These are phyloP conservation scores for Simmondsia chinensis DNA, from an alignment of 148 eudicot species.

Conservation along the genomic window DNA sequence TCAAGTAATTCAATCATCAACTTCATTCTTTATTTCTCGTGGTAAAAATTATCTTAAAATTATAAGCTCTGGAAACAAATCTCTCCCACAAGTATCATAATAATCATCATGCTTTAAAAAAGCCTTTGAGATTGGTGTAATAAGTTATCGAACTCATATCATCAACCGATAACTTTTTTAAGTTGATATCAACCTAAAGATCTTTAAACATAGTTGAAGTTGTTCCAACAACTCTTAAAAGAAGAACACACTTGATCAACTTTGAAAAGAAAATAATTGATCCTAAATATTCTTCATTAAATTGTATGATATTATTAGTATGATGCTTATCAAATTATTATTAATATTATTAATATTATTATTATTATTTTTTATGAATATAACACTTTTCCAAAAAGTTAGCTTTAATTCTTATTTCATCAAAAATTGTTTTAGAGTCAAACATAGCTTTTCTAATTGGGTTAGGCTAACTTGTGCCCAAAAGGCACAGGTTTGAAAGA, in stretches of 20 bases:
- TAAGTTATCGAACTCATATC: conserved; percentile 6
- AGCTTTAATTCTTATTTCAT: conserved; percentile 8
- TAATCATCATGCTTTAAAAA: conserved; percentile 8
- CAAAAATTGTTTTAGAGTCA: conserved; percentile 4
- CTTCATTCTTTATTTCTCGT: not conserved
- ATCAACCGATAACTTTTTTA: conserved; percentile 4
- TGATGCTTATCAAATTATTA: conserved; percentile 9
- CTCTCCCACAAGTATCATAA: conserved; percentile 15
- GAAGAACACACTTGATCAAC: conserved; percentile 18
- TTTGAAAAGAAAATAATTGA: conserved; percentile 3
- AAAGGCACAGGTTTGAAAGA: no score
- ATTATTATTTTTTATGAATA: conserved; percentile 5
- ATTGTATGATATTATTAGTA: not conserved
- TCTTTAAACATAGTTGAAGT: conserved; percentile 9
- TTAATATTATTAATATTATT: no score
- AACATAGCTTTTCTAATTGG: not conserved
- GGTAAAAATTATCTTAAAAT: conserved; percentile 2
- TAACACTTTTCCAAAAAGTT: conserved; percentile 4
- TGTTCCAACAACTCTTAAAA: conserved; percentile 11
- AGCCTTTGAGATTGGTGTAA: conserved; percentile 9
- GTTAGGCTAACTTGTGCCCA: no score
- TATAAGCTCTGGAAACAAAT: conserved; percentile 10
- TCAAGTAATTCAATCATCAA: conserved; percentile 15
- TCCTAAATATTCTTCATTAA: conserved; percentile 18
- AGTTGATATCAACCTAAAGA: conserved; percentile 14